phyloP scores from a whole-genome alignment of 306 rosid species.

The Acacia acuminata region DNA sequence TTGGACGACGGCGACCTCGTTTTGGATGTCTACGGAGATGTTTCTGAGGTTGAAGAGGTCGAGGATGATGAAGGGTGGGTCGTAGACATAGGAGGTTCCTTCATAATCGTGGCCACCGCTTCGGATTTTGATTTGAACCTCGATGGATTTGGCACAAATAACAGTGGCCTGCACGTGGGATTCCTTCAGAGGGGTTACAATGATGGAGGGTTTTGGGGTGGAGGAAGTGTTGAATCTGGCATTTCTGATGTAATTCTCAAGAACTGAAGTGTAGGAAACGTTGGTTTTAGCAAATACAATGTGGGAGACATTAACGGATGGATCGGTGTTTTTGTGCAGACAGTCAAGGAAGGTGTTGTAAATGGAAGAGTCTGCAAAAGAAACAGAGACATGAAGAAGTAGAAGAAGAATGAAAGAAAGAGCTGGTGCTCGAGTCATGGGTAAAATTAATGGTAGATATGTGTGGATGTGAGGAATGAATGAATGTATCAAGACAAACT shows the following conservation, averaged over 20 bases:
- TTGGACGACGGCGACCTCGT: slow-evolving; percentile 53
- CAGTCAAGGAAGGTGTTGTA: slow-evolving; percentile 22
- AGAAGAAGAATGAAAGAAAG: neutral
- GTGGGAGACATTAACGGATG: neutral
- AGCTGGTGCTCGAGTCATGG: neutral
- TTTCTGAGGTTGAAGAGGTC: slow-evolving; percentile 71
- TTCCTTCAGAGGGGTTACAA: slow-evolving; percentile 53
- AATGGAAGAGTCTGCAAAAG: neutral
- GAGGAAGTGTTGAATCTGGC: slow-evolving; percentile 72
- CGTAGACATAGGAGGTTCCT: slow-evolving; percentile 70
- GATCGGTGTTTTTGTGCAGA: neutral
- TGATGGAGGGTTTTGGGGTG: slow-evolving; percentile 62
- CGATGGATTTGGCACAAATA: slow-evolving; percentile 49
- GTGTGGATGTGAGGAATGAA: neutral
- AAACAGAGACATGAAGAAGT: neutral
- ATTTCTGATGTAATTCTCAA: slow-evolving; percentile 70
- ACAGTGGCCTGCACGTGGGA: slow-evolving; percentile 64
- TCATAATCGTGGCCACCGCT: slow-evolving; percentile 92
- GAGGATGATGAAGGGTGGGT: slow-evolving; percentile 58
- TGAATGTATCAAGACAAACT: neutral
- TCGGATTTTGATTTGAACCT: slow-evolving; percentile 57
- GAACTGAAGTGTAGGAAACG: slow-evolving; percentile 58
- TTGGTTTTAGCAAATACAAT: neutral
- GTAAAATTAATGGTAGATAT: neutral
- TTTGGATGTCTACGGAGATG: slow-evolving; percentile 46